Evolutionary conservation across 805 yeast species (phyloP), one percentile per base, ranked within the genome.

Genomic region (Wickerhamomyces silvicola): DNA sequence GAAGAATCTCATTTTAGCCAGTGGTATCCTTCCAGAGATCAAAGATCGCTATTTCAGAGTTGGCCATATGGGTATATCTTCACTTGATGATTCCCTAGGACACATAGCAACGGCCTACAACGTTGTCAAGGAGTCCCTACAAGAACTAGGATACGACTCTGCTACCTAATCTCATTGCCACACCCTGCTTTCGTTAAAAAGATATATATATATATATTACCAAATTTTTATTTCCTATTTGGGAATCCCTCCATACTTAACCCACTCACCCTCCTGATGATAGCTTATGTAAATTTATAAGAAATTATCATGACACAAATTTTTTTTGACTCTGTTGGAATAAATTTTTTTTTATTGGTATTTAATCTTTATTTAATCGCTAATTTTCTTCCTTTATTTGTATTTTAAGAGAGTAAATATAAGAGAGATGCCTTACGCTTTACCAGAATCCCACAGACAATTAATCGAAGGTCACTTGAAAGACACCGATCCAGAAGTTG

Each of bases 21-120:
- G 92, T 30, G 97, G 97, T 37, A 81, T 88, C 43, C 90, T 83
- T 63, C 78, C 75, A 58, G 85, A 77, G 16, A 75, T 86, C 48
- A 79, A 75, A 28, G 72, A 81, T 37, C 78, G 81, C 57, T 88
- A 88, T 64, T 84, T 90, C 66, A 75, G 97, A 60, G 78, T 88
- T 38, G 97, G 97, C 22, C 97, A 88, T 63, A 90, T 90, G 97
- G 96, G 97, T 41, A 78, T 76, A 37, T 71, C 87, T 28, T 83
- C 79, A 10, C 61, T 73, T 37, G 75, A 78, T 45, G 66, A 60
- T 23, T 59, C 62, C 33, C 63, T 74, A 39, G 68, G 68, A 21
- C 82, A 80, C 53, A 56, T 79, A 18, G 73, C 70, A 36, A 54
- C 55, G 34, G 72, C 72, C 24, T 62, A 68, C 37, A 53, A 58